Evolutionary conservation across 495 filamentous ascomycete species (phyloP).

Genomic region (Evernia prunastri): DNA sequence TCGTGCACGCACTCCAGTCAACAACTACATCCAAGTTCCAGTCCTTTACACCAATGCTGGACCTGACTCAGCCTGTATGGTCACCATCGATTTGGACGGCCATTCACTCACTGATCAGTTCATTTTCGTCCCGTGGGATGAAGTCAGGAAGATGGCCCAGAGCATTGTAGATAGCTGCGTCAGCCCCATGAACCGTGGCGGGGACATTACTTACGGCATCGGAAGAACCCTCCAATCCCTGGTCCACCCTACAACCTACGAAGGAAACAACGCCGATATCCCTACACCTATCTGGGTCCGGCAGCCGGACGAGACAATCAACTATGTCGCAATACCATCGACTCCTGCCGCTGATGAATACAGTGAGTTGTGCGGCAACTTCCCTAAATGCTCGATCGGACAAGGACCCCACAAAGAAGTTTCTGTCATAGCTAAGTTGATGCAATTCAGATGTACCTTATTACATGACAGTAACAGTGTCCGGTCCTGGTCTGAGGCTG

Average conservation of each 20-base stretch:
- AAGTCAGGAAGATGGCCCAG: neutral
- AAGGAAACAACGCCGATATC: neutral
- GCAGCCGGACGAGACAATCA: neutral
- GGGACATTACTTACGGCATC: neutral
- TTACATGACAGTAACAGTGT: constrained; percentile 1
- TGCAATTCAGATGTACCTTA: neutral
- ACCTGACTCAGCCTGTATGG: neutral
- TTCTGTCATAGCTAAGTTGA: neutral
- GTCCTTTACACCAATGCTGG: neutral
- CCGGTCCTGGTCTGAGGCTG: neutral
- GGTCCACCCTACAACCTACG: neutral
- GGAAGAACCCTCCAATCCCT: neutral
- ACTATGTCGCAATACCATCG: neutral
- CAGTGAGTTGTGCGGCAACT: neutral
- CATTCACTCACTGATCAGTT: constrained; percentile 4
- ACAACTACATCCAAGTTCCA: constrained; percentile 5
- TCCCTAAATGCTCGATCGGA: no score
- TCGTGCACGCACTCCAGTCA: neutral
- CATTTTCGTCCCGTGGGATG: neutral
- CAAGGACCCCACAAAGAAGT: neutral
- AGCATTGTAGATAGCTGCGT: neutral
- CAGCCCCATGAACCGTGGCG: neutral
- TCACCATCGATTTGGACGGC: constrained; percentile 11
- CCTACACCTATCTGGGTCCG: neutral
- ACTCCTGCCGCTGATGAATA: neutral